A percentile compares a stretch with the other conserved stretches of the same genome.
Evolutionary conservation across 495 filamentous ascomycete genomes (phyloP).

Genomic region (Sphaerosporella brunnea): DNA sequence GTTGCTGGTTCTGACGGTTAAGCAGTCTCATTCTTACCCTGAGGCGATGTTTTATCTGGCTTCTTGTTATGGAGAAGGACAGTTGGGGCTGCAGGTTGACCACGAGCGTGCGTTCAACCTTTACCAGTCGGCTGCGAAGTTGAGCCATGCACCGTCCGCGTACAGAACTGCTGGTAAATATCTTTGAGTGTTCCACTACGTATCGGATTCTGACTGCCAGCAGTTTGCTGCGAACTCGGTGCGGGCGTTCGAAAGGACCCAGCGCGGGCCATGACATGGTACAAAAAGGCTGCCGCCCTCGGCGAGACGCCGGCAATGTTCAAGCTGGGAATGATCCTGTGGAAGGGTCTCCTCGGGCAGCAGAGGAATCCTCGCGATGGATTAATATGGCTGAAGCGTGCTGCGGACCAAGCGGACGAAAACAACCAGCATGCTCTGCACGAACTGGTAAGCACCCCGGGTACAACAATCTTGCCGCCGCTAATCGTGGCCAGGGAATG

Average conservation of each 20-base stretch:
- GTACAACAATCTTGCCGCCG: background rate
- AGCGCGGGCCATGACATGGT: conserved; percentile 92
- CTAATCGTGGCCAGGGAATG: conserved; percentile 32
- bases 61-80: conserved; percentile 68
- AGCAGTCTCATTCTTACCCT: conserved; percentile 34
- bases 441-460: conserved; percentile 38
- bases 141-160: conserved; percentile 65
- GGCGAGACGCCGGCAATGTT: conserved; percentile 93
- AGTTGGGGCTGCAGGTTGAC: conserved; percentile 52
- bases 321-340: conserved; percentile 67
- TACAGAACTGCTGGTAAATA: conserved; percentile 57
- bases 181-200: background rate
- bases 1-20: conserved; percentile 1
- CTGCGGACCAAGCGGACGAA: conserved; percentile 68
- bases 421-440: conserved; percentile 93
- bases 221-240: conserved; percentile 92
- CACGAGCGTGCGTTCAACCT: conserved; percentile 78
- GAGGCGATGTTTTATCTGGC: conserved; percentile 92
- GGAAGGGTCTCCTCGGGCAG: conserved; percentile 89
- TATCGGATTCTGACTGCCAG: background rate
- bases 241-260: conserved; percentile 83
- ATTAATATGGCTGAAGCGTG: conserved; percentile 77
- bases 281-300: conserved; percentile 73
- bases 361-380: conserved; percentile 68
- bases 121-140: conserved; percentile 85